Conservation (phyloP, 768 basidiomycete genomes). For the Lactifluus rugatus region DNA sequence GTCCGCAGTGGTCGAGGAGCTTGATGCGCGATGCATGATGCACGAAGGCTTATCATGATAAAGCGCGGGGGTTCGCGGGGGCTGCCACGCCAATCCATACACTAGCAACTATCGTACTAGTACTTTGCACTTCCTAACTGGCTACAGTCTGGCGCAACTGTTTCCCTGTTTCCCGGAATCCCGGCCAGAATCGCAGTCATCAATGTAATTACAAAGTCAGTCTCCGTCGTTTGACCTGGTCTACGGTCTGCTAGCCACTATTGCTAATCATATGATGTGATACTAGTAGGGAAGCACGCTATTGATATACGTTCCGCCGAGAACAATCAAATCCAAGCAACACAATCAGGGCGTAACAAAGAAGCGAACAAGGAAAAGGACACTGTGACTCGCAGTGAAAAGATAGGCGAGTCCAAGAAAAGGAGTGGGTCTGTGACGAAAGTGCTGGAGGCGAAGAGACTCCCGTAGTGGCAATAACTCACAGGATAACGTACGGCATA, state of each 20-base stretch:
- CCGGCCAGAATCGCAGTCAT: not conserved
- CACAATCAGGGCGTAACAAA: not conserved
- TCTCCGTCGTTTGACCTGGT: not conserved
- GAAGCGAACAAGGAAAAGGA: not conserved
- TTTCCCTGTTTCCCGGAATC: not conserved
- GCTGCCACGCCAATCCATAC: not conserved
- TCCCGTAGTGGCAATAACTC: not conserved
- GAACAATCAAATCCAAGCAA: not conserved
- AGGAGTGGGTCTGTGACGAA: not conserved
- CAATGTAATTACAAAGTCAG: not conserved
- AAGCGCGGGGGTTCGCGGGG: too few relatives aligned
- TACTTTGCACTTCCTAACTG: not conserved
- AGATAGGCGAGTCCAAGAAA: not conserved
- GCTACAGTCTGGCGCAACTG: not conserved
- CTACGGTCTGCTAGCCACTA: not conserved
- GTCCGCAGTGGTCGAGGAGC: too few relatives aligned
- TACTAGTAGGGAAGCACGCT: too few relatives aligned
- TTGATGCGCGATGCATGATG: not conserved
- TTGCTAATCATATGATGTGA: too few relatives aligned
- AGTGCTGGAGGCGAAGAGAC: not conserved
- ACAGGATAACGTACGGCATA: too few relatives aligned
- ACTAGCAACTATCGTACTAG: not conserved
- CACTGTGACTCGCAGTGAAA: not conserved
- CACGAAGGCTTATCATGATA: too few relatives aligned
- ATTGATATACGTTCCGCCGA: constrained; percentile 3